Percentiles rank a stretch among this genome's conserved stretches.
Conservation (phyloP, 768 basidiomycete genomes). For the Crassisporium funariophilum region DNA sequence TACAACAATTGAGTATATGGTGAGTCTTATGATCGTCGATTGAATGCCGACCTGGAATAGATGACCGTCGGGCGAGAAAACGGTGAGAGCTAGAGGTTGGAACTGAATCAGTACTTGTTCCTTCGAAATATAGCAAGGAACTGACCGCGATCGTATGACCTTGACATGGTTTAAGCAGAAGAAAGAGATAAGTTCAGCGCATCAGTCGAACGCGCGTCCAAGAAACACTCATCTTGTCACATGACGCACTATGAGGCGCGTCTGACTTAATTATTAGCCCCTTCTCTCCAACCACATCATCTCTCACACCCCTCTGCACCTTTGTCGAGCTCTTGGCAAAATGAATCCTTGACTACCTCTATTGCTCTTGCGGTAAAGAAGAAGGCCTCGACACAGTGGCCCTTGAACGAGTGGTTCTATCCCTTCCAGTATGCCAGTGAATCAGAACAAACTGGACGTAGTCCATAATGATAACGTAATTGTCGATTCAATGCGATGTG, state of each 20-base stretch:
- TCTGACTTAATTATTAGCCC: conserved; percentile 9
- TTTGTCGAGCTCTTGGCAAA: too few species aligned
- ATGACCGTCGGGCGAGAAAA: conserved; percentile 98
- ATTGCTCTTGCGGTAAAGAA: too few species aligned
- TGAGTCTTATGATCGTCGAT: conserved; percentile 7
- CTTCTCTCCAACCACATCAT: not conserved
- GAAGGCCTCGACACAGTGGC: not conserved
- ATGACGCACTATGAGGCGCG: conserved; percentile 15
- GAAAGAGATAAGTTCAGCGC: conserved; percentile 21
- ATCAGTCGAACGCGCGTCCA: conserved; percentile 60
- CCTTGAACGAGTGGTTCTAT: too few species aligned
- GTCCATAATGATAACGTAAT: too few species aligned
- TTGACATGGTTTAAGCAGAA: conserved; percentile 61
- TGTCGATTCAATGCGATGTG: conserved; percentile 39
- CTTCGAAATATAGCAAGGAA: not conserved
- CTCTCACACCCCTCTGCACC: too few species aligned
- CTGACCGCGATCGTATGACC: conserved; percentile 95
- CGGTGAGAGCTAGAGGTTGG: conserved; percentile 75
- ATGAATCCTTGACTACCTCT: too few species aligned
- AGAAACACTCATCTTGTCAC: conserved; percentile 31
- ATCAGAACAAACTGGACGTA: not conserved
- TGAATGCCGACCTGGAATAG: conserved; percentile 81
- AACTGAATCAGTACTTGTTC: not conserved
- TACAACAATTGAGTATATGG: conserved; percentile 13
- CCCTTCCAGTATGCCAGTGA: not conserved